A percentile compares a stretch with the other conserved stretches of the same genome.
These are phyloP conservation scores for Umbelopsis ramanniana DNA, from an alignment of 192 early-diverging fungal species.

Conservation along the genomic window DNA sequence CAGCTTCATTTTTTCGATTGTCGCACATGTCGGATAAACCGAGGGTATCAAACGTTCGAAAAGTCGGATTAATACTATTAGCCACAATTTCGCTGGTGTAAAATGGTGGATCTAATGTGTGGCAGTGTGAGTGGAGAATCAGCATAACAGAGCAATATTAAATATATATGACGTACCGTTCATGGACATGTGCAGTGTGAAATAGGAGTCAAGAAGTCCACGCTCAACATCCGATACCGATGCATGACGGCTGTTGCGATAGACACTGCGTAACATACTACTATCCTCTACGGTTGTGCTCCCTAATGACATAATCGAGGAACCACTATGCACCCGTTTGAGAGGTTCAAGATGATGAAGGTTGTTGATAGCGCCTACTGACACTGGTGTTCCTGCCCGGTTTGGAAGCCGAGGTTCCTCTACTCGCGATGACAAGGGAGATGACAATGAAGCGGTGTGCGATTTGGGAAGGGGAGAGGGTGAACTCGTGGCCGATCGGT, in stretches of 20 bases:
- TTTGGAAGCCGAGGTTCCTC: slow-evolving; percentile 7
- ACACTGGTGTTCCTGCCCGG: background rate
- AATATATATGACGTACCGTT: slow-evolving; percentile 30
- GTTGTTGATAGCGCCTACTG: background rate
- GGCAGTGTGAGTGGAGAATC: background rate
- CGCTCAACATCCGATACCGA: slow-evolving; percentile 5
- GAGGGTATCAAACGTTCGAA: slow-evolving; percentile 28
- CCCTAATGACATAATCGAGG: slow-evolving; percentile 16
- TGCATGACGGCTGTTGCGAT: slow-evolving; percentile 3
- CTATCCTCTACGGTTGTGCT: slow-evolving; percentile 31
- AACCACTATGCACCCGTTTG: slow-evolving; percentile 26
- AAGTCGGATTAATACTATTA: slow-evolving; percentile 40
- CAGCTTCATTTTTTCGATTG: slow-evolving; percentile 19
- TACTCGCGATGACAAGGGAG: background rate
- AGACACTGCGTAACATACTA: background rate
- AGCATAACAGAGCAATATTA: background rate
- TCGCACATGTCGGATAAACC: slow-evolving; percentile 29
- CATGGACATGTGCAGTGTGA: slow-evolving; percentile 43
- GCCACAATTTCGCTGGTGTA: slow-evolving; percentile 40
- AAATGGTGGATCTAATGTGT: slow-evolving; percentile 22
- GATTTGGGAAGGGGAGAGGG: background rate
- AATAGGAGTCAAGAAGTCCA: slow-evolving; percentile 46
- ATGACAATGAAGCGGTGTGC: background rate
- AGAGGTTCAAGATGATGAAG: background rate
- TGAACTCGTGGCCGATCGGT: background rate